Evolutionary conservation across 179 eudicot genomes (phyloP).

Genomic region (Actinidia chinensis): DNA sequence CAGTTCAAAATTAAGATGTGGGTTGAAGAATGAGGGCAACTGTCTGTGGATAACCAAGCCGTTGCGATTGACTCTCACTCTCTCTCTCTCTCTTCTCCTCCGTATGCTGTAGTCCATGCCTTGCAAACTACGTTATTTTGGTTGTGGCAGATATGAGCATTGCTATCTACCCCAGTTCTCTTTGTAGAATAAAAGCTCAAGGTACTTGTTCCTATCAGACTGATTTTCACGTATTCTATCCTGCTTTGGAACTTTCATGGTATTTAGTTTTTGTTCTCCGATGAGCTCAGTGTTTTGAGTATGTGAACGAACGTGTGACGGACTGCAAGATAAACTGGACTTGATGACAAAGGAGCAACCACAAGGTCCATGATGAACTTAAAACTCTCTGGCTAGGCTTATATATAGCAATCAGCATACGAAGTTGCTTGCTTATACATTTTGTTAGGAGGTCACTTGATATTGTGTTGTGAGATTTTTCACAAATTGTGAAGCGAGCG

Average conservation of each 20-base stretch:
- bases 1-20: constrained; percentile 93
- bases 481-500: neutral
- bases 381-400: constrained; percentile 3
- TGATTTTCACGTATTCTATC: neutral
- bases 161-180: constrained; percentile 76
- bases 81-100: neutral
- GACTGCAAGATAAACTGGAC: constrained; percentile 72
- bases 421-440: constrained; percentile 2
- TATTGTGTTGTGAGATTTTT: neutral
- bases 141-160: constrained; percentile 70
- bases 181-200: constrained; percentile 80
- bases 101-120: neutral
- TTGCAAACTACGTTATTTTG: neutral
- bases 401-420: constrained; percentile 5
- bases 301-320: constrained; percentile 30
- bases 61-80: constrained; percentile 78
- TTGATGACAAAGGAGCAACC: constrained; percentile 66
- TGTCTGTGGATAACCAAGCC: constrained; percentile 96
- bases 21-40: constrained; percentile 78
- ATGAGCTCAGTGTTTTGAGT: neutral
- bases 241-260: neutral
- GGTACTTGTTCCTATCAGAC: constrained; percentile 41
- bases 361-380: constrained; percentile 75
- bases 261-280: neutral
- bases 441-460: constrained; percentile 11